A percentile compares a stretch with the other conserved stretches of the same genome.
These are phyloP conservation scores for Hydrangea macrophylla DNA, from an alignment of 148 eudicot species.

Conservation along the genomic window DNA sequence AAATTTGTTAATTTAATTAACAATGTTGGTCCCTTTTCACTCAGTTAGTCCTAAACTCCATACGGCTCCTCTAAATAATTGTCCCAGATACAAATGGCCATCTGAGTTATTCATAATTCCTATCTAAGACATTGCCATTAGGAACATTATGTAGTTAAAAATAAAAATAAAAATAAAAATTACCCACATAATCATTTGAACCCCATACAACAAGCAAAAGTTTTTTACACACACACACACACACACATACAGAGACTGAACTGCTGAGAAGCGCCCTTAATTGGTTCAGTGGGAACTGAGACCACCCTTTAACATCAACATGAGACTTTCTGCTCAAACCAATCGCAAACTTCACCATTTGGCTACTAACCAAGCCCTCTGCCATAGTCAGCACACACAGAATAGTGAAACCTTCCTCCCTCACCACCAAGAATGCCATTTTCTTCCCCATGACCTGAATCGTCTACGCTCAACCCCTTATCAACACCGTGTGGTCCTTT, in stretches of 20 bases:
- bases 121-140: too few relatives aligned
- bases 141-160: too few relatives aligned
- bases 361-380: constrained; percentile 53
- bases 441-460: constrained; percentile 81
- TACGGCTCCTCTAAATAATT: too few relatives aligned
- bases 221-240: neutral
- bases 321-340: constrained; percentile 58
- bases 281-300: constrained; percentile 51
- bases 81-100: too few relatives aligned
- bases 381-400: constrained; percentile 73
- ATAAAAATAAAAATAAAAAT: too few relatives aligned
- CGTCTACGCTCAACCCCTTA: constrained; percentile 64
- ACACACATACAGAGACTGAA: constrained; percentile 30
- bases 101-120: too few relatives aligned
- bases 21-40: too few relatives aligned
- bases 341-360: constrained; percentile 76
- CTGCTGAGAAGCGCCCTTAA: constrained; percentile 82
- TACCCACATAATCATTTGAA: too few relatives aligned
- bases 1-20: too few relatives aligned
- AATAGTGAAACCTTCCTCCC: constrained; percentile 61
- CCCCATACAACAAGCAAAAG: neutral
- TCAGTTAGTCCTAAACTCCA: too few relatives aligned
- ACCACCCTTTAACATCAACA: constrained; percentile 56
- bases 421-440: constrained; percentile 71
- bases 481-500: constrained; percentile 41